A percentile compares a stretch with the other conserved stretches of the same genome.
Evolutionary conservation across 2,329 filamentous ascomycete species (phyloP).

Genomic region (Fusarium sp.): DNA sequence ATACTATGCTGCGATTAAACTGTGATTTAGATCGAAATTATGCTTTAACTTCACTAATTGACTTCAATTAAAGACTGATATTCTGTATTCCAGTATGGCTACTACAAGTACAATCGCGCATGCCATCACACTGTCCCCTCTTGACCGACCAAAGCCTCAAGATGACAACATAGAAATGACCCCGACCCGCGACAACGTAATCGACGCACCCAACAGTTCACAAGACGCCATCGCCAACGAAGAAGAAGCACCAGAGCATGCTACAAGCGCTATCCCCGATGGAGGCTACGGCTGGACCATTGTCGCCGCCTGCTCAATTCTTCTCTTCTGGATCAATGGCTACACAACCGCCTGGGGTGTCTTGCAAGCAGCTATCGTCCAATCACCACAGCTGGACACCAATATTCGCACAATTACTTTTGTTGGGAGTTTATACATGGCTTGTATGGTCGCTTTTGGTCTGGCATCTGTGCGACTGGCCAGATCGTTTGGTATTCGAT

Average conservation of each 20-base stretch:
- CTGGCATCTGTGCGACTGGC: background rate
- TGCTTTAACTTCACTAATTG: background rate
- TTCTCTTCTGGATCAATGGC: slow-evolving; percentile 4
- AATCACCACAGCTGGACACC: background rate
- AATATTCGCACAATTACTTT: slow-evolving; percentile 8
- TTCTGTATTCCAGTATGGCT: background rate
- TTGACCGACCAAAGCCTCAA: background rate
- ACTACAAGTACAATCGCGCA: background rate
- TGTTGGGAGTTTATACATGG: slow-evolving; percentile 15
- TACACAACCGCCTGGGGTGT: slow-evolving; percentile 14
- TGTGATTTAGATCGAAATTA: accelerated
- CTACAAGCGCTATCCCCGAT: slow-evolving; percentile 9
- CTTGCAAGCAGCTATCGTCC: slow-evolving; percentile 4
- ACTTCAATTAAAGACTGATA: background rate
- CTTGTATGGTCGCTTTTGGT: background rate
- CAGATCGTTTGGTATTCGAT: background rate
- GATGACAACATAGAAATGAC: background rate
- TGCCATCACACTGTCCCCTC: background rate
- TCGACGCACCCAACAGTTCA: background rate
- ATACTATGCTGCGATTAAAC: accelerated
- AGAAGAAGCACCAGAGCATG: slow-evolving; percentile 9
- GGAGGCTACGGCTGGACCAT: slow-evolving; percentile 26
- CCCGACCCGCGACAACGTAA: accelerated
- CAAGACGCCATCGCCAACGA: background rate
- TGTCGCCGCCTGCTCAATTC: background rate